Evolutionary conservation across 2,329 filamentous ascomycete genomes (phyloP).

Genomic region (Botrytis sinoallii): DNA sequence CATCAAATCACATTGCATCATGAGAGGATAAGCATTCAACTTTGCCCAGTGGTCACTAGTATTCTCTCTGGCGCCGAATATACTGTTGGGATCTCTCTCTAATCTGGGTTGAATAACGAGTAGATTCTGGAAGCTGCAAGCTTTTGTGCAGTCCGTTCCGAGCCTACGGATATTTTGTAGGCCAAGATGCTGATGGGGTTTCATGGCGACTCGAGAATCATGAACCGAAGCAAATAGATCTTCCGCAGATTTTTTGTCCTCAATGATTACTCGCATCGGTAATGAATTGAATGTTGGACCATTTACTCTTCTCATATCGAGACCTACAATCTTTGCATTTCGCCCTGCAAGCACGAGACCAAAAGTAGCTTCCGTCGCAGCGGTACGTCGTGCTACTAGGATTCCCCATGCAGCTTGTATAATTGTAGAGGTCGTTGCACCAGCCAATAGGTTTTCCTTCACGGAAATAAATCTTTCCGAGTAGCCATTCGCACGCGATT

Average conservation of each 20-base stretch:
- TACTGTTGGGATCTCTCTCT: not conserved
- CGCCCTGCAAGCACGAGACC: slow-evolving; percentile 45
- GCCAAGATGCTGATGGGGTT: slow-evolving; percentile 18
- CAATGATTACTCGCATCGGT: slow-evolving; percentile 41
- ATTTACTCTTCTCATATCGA: slow-evolving; percentile 41
- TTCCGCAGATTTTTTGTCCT: slow-evolving; percentile 16
- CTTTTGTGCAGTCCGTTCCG: not conserved
- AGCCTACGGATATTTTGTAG: slow-evolving; percentile 13
- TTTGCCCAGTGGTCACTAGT: slow-evolving; percentile 13
- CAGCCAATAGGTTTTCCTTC: slow-evolving; percentile 10
- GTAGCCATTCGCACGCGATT: not conserved
- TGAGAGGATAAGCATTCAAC: slow-evolving; percentile 25
- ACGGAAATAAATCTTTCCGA: slow-evolving; percentile 1
- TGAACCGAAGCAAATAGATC: slow-evolving; percentile 6
- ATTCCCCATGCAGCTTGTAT: slow-evolving; percentile 42
- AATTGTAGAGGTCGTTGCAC: slow-evolving; percentile 24
- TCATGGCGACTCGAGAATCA: slow-evolving; percentile 37
- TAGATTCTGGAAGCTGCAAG: slow-evolving; percentile 20
- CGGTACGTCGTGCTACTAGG: slow-evolving; percentile 41
- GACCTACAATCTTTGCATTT: slow-evolving; percentile 39
- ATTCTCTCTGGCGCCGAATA: slow-evolving; percentile 8
- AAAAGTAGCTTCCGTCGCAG: slow-evolving; percentile 42
- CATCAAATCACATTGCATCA: slow-evolving; percentile 21
- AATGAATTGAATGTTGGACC: slow-evolving; percentile 44
- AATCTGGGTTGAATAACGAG: slow-evolving; percentile 18